phyloP scores from a whole-genome alignment of 140 eudicot species.

The Senecio squalidus region DNA sequence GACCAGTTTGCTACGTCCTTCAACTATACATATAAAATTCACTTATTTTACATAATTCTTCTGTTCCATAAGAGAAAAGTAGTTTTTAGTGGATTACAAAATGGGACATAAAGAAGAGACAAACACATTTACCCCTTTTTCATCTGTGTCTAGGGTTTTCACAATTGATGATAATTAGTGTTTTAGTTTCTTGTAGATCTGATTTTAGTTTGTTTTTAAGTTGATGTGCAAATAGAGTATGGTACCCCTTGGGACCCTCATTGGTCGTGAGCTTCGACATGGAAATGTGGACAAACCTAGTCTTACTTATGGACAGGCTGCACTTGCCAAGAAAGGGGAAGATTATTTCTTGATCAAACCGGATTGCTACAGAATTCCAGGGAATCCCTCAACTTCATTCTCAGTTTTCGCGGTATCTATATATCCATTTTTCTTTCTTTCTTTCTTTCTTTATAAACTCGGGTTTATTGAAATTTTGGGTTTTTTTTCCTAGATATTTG shows the following conservation, averaged over 20 bases:
- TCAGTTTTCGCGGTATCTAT: constrained; percentile 79
- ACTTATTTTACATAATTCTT: no score
- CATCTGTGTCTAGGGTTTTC: no score
- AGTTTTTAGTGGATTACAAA: no score
- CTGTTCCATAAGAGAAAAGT: no score
- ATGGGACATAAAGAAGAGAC: no score
- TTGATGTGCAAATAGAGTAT: no score
- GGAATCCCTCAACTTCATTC: constrained; percentile 64
- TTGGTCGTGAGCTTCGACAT: constrained; percentile 75
- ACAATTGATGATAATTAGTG: no score
- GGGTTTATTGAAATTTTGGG: not conserved
- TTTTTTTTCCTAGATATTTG: constrained; percentile 62
- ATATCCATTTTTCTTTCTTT: not conserved
- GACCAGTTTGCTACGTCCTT: no score
- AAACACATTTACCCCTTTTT: no score
- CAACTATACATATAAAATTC: no score
- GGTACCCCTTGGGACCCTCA: constrained; percentile 78
- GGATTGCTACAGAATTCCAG: constrained; percentile 72
- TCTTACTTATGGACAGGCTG: constrained; percentile 81
- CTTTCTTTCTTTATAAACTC: not conserved
- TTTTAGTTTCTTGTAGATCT: no score
- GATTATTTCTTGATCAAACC: constrained; percentile 77
- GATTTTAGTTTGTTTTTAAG: no score
- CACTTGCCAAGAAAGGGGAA: constrained; percentile 92
- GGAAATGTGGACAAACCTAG: constrained; percentile 79